Percentiles rank a stretch among this genome's conserved stretches.
These are phyloP conservation scores for Chaetomiaceae sp. DNA, from an alignment of 2,329 filamentous ascomycete species.

Conservation along the genomic window DNA sequence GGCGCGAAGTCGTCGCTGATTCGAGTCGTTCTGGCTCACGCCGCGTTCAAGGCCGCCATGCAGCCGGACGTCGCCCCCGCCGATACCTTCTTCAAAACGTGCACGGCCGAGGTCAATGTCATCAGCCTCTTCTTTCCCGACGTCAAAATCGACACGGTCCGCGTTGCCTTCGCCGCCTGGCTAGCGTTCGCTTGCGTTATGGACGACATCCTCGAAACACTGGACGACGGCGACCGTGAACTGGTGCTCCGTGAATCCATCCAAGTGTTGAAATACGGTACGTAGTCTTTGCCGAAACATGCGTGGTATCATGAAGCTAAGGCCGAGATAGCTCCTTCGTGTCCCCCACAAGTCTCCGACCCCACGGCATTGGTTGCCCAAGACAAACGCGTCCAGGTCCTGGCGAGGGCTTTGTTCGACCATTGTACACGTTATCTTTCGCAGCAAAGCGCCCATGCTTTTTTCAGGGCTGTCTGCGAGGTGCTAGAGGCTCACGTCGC, in stretches of 20 bases:
- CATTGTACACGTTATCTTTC: slow-evolving; percentile 12
- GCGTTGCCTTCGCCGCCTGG: slow-evolving; percentile 17
- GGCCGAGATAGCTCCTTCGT: neutral
- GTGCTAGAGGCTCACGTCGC: slow-evolving; percentile 13
- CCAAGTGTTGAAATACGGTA: neutral
- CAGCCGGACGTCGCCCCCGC: neutral
- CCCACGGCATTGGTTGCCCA: neutral
- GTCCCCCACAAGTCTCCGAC: neutral
- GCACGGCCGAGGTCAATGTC: slow-evolving; percentile 14
- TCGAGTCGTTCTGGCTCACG: slow-evolving; percentile 9
- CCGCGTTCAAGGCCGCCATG: slow-evolving; percentile 9
- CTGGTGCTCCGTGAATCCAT: slow-evolving; percentile 6
- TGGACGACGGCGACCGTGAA: neutral
- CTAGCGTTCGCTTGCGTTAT: slow-evolving; percentile 16
- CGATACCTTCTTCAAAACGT: slow-evolving; percentile 12
- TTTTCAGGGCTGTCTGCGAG: slow-evolving; percentile 8
- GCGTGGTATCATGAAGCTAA: neutral
- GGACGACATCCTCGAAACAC: slow-evolving; percentile 16
- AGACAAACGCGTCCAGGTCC: slow-evolving; percentile 4
- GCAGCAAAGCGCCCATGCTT: neutral
- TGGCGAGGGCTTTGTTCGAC: neutral
- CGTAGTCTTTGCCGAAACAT: neutral
- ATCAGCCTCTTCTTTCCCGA: slow-evolving; percentile 21
- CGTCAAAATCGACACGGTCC: slow-evolving; percentile 3
- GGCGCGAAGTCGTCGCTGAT: neutral